These are phyloP conservation scores for Orbilia brochopaga DNA, from an alignment of 2,329 filamentous ascomycete species.

Conservation along the genomic window DNA sequence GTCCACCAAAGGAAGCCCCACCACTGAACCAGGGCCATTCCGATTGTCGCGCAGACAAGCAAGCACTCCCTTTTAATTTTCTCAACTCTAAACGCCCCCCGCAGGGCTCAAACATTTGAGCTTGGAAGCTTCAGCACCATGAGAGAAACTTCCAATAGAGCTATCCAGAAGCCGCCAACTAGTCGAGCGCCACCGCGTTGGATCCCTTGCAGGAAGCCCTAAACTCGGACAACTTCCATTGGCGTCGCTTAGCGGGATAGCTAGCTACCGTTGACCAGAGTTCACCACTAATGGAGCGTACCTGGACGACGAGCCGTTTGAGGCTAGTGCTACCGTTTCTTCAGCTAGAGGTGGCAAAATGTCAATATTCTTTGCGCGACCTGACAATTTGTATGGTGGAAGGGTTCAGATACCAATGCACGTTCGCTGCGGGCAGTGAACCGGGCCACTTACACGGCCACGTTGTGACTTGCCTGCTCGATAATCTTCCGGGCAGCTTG, in stretches of 20 bases:
- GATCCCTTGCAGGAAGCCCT: slow-evolving; percentile 1
- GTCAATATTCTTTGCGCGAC: slow-evolving; percentile 14
- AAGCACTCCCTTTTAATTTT: slow-evolving; percentile 12
- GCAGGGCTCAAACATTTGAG: slow-evolving; percentile 33
- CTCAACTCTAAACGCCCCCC: slow-evolving; percentile 5
- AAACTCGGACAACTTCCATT: slow-evolving; percentile 23
- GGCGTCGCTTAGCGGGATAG: slow-evolving; percentile 42
- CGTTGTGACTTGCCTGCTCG: slow-evolving; percentile 1
- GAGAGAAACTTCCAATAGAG: slow-evolving; percentile 12
- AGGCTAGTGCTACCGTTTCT: slow-evolving; percentile 30
- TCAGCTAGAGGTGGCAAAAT: slow-evolving; percentile 43
- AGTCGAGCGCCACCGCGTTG: slow-evolving; percentile 31
- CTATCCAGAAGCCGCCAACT: neutral
- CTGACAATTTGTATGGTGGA: slow-evolving; percentile 22
- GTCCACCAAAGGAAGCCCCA: slow-evolving; percentile 14
- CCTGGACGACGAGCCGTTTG: slow-evolving; percentile 27
- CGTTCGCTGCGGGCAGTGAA: neutral
- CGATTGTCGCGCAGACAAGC: slow-evolving; percentile 19
- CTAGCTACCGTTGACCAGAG: slow-evolving; percentile 14
- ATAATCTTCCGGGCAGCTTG: slow-evolving; percentile 20
- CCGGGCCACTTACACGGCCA: slow-evolving; percentile 9
- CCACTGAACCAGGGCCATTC: slow-evolving; percentile 22
- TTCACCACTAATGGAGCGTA: neutral
- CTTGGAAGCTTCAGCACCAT: slow-evolving; percentile 14
- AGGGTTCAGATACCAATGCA: slow-evolving; percentile 8